Evolutionary conservation across 2,329 filamentous ascomycete genomes (phyloP), one percentile per base, ranked within the genome.

Genomic region (Clonostachys rosea): DNA sequence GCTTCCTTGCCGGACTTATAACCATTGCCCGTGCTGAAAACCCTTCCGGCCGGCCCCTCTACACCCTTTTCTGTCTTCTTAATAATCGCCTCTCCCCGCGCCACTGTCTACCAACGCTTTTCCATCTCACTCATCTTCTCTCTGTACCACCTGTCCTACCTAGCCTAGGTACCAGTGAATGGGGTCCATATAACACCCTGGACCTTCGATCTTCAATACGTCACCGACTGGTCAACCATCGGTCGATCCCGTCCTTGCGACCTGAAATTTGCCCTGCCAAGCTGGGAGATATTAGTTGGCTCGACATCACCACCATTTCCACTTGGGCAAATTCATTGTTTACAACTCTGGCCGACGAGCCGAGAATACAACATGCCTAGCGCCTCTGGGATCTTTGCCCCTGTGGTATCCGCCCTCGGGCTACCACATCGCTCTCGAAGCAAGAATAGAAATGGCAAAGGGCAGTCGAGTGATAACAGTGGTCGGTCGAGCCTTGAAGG

Each of bases 321-420:
- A n/a, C 34, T n/a, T 20, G 17, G 24, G 16, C 12, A 12, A 24
- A 24, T 33, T 5, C 6, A 20, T 12, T 43, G 16, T 43, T 33
- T 9, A 43, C 16, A 24, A n/a, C 18, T 11, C 16, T 24, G 42
- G n/a, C 37, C 17, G 30, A 24, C 16, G 20, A 30, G 20, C 24
- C 30, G 34, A 16, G 30, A 11, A 18, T n/a, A 14, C 42, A 45
- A 49, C 49, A 67, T 64, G 63, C 61, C 63, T 51, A 50, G 51
- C 49, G 50, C 57, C 37, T 52, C 55, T 33, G 59, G 55, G 37
- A 58, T 62, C 45, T 46, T 62, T 20, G 60, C 55, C 50, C 62
- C 63, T 40, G 53, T 64, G 37, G 54, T 58, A 44, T 66, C 63
- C 33, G 65, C 64, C 43, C 66, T 67, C 54, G 63, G 64, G 47